These are phyloP conservation scores for Citrus mangshanensis DNA, from an alignment of 345 rosid species.

Conservation along the genomic window DNA sequence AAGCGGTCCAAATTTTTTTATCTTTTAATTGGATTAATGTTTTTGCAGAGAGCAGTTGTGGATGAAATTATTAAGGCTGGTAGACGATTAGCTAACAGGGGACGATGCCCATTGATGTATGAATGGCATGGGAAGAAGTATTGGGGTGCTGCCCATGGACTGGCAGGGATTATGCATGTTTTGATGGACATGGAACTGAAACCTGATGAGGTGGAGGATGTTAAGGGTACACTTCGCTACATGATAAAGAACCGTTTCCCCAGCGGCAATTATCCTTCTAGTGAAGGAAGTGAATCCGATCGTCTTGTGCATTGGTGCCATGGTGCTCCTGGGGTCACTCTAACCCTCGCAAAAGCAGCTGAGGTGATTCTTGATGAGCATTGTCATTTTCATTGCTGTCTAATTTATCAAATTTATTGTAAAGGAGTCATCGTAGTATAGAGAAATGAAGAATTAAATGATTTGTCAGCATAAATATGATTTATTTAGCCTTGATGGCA, in stretches of 20 bases:
- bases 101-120: conserved; percentile 60
- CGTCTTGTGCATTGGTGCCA: conserved; percentile 79
- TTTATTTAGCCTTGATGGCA: too few relatives aligned
- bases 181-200: conserved; percentile 67
- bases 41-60: conserved; percentile 45
- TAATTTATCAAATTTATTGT: not conserved
- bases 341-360: conserved; percentile 64
- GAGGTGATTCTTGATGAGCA: conserved; percentile 35
- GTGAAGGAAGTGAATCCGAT: conserved; percentile 50
- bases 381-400: not conserved
- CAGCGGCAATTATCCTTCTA: conserved; percentile 65
- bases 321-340: conserved; percentile 67
- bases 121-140: conserved; percentile 80
- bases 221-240: conserved; percentile 56
- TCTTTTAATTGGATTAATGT: conserved; percentile 11
- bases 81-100: conserved; percentile 37
- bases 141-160: conserved; percentile 78
- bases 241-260: conserved; percentile 56
- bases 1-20: not conserved
- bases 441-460: not conserved
- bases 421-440: not conserved
- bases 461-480: not conserved
- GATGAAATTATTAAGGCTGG: conserved; percentile 56
- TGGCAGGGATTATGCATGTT: conserved; percentile 67
- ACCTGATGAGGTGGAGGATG: conserved; percentile 56